Percentiles rank a stretch among this genome's conserved stretches.
These are phyloP conservation scores for Vicia faba DNA, from an alignment of 306 rosid species.

Conservation along the genomic window DNA sequence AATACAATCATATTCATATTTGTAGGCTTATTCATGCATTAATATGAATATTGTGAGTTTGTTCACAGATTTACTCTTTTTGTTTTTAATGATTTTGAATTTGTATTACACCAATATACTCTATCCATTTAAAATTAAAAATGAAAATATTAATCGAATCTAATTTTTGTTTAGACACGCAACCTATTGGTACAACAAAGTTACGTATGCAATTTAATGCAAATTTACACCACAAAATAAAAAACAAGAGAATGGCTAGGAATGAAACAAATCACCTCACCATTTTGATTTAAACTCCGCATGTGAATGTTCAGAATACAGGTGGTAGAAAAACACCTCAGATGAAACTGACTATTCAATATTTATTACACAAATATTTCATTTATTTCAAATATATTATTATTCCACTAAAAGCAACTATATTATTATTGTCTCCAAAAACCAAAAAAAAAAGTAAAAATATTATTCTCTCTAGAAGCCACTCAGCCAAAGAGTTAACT, in stretches of 20 bases:
- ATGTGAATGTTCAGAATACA: slow-evolving; percentile 28
- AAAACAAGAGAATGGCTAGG: background rate
- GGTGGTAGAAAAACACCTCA: slow-evolving; percentile 6
- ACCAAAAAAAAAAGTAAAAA: background rate
- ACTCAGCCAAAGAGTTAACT: background rate
- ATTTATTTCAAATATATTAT: slow-evolving; percentile 6
- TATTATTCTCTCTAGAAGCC: slow-evolving; percentile 10
- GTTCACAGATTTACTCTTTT: no score
- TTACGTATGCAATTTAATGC: no score
- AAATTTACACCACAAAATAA: background rate
- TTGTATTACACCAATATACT: no score
- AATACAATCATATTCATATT: no score
- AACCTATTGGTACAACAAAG: no score
- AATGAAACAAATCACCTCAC: background rate
- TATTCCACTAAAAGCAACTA: background rate
- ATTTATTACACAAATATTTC: slow-evolving; percentile 29
- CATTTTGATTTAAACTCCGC: background rate
- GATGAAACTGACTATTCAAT: slow-evolving; percentile 34
- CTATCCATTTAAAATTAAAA: no score
- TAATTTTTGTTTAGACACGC: no score
- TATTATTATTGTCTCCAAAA: slow-evolving; percentile 18
- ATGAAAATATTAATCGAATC: no score
- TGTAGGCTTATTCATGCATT: no score
- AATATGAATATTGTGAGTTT: no score
- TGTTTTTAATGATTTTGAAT: no score